A percentile compares a stretch with the other conserved stretches of the same genome.
phyloP scores from a whole-genome alignment of 2,329 filamentous ascomycete species.

The Xylaria sp. region DNA sequence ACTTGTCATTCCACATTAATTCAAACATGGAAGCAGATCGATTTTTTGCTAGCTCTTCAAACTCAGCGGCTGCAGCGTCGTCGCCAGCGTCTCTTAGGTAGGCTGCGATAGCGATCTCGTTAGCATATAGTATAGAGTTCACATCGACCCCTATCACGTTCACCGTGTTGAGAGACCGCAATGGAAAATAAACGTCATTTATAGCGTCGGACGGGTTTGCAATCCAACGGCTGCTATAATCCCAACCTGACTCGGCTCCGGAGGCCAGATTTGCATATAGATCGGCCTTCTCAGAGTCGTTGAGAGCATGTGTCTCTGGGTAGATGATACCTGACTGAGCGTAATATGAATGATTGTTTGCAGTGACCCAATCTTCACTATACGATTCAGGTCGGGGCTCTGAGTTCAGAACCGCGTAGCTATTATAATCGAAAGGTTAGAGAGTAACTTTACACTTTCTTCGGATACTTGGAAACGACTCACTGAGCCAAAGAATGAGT shows the following conservation, averaged over 20 bases:
- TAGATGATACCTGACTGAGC: conserved; percentile 67
- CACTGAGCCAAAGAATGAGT: conserved; percentile 68
- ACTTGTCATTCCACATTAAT: conserved; percentile 71
- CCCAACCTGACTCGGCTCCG: conserved; percentile 74
- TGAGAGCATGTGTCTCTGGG: conserved; percentile 61
- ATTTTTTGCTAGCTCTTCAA: conserved; percentile 59
- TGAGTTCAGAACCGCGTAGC: conserved; percentile 70
- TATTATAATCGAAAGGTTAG: conserved; percentile 33
- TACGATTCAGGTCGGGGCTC: conserved; percentile 75
- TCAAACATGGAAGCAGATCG: conserved; percentile 71
- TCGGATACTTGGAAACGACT: conserved; percentile 36
- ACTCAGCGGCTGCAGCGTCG: conserved; percentile 58
- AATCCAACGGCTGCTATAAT: conserved; percentile 70
- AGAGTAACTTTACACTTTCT: neutral
- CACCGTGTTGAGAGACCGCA: conserved; percentile 69
- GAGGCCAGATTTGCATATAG: conserved; percentile 72
- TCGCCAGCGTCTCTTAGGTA: conserved; percentile 66
- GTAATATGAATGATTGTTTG: conserved; percentile 73
- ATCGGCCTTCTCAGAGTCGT: conserved; percentile 60
- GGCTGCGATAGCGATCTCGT: conserved; percentile 67
- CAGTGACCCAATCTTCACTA: conserved; percentile 71
- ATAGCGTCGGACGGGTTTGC: conserved; percentile 66
- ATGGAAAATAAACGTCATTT: conserved; percentile 70
- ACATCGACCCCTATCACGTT: conserved; percentile 72
- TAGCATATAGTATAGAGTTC: conserved; percentile 74